Conservation (phyloP, 208 protist species). For the Lotmaria passim region DNA sequence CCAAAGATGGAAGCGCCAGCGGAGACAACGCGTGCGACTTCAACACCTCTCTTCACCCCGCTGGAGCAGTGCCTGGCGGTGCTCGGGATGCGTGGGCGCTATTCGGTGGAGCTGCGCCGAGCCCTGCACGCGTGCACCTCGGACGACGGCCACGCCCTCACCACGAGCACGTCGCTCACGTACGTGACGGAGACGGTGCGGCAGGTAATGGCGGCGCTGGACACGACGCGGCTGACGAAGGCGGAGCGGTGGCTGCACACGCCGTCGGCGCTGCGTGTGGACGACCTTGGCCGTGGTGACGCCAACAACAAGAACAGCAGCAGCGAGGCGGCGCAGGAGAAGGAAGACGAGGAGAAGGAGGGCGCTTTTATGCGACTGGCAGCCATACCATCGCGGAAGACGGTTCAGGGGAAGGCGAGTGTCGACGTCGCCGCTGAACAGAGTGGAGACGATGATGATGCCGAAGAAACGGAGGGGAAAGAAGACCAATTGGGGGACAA, state of each 20-base stretch:
- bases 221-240: conserved; percentile 42
- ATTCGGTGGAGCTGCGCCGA: conserved; percentile 53
- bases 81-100: conserved; percentile 70
- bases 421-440: background rate
- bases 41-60: conserved; percentile 38
- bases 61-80: conserved; percentile 81
- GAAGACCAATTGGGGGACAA: background rate
- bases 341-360: conserved; percentile 13
- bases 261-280: conserved; percentile 2
- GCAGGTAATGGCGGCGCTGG: conserved; percentile 40
- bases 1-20: background rate
- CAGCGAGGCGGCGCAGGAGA: too few species aligned
- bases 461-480: background rate
- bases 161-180: conserved; percentile 45
- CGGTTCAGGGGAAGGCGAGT: background rate
- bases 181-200: conserved; percentile 46
- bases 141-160: conserved; percentile 56
- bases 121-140: conserved; percentile 35
- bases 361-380: conserved; percentile 51
- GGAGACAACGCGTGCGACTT: background rate
- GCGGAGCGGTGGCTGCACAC: conserved; percentile 44
- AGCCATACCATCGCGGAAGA: conserved; percentile 5
- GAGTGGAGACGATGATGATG: background rate
- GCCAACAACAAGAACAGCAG: too few species aligned
- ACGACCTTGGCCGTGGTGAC: background rate